Conservation (phyloP, 2,329 filamentous ascomycete species). For the Sporothrix brunneoviolacea region DNA sequence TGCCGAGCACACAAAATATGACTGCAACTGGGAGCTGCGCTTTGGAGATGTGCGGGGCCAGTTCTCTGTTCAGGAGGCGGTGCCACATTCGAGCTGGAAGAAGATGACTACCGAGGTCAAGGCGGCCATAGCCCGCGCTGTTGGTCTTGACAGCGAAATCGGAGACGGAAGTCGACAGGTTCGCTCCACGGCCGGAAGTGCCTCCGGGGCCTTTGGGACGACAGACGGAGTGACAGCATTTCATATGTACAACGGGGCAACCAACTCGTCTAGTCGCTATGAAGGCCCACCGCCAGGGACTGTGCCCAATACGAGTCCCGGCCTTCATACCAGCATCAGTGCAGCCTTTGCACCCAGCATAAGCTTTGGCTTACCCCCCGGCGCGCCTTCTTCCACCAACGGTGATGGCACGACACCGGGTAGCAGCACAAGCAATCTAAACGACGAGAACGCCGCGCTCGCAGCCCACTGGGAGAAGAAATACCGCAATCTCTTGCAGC, state of each 20-base stretch:
- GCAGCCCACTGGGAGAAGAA: conserved; percentile 44
- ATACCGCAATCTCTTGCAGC: conserved; percentile 52
- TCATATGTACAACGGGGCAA: background rate
- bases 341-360: background rate
- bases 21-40: conserved; percentile 48
- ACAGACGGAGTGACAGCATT: background rate
- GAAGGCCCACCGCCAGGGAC: background rate
- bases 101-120: conserved; percentile 1
- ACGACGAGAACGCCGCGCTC: conserved; percentile 18
- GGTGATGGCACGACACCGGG: background rate
- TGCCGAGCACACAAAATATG: conserved; percentile 39
- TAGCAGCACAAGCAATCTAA: background rate
- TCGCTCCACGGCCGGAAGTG: background rate
- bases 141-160: conserved; percentile 13
- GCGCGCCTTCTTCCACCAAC: background rate
- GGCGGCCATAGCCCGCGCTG: conserved; percentile 14
- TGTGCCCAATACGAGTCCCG: background rate
- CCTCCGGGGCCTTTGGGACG: conserved; percentile 5
- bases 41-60: conserved; percentile 46
- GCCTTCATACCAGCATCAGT: background rate
- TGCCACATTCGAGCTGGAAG: conserved; percentile 38
- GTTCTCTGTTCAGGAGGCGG: conserved; percentile 46
- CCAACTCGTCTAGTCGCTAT: background rate
- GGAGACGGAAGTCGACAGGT: conserved; percentile 13
- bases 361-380: conserved; percentile 10